Conservation (phyloP, 1,284 basidiomycete genomes). For the Cryptococcus maquisensis region DNA sequence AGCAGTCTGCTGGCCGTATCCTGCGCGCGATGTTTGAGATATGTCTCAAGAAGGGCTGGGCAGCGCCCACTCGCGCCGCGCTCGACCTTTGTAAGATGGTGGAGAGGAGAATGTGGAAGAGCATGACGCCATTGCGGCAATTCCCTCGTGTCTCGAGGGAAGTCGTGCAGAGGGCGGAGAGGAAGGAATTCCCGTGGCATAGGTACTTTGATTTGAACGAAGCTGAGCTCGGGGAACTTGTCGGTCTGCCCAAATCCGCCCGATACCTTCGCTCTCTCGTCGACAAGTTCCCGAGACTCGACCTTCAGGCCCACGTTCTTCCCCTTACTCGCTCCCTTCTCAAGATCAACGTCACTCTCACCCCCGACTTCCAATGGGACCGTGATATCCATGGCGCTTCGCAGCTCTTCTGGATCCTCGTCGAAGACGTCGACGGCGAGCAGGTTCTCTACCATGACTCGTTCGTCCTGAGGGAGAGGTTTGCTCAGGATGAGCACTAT, state of each 20-base stretch:
- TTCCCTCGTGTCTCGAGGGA: constrained; percentile 68
- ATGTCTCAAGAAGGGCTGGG: constrained; percentile 97
- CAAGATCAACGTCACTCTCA: constrained; percentile 82
- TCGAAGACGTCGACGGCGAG: constrained; percentile 97
- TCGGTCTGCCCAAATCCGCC: constrained; percentile 89
- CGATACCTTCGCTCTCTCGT: constrained; percentile 90
- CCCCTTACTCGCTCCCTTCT: constrained; percentile 86
- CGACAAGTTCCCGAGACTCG: constrained; percentile 92
- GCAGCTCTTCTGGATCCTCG: constrained; percentile 86
- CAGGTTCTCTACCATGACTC: constrained; percentile 90
- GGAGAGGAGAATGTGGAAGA: constrained; percentile 90
- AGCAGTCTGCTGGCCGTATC: constrained; percentile 88
- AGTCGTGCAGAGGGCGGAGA: constrained; percentile 86
- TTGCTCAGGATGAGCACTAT: constrained; percentile 88
- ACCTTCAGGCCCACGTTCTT: constrained; percentile 88
- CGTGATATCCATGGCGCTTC: constrained; percentile 84
- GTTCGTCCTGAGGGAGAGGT: constrained; percentile 85
- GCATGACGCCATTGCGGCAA: constrained; percentile 95
- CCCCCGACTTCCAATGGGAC: constrained; percentile 96
- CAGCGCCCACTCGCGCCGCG: constrained; percentile 82
- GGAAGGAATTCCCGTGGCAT: constrained; percentile 98
- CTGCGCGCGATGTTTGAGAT: constrained; percentile 97
- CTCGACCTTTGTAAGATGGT: constrained; percentile 98
- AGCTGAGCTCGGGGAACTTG: constrained; percentile 86
- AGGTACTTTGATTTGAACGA: constrained; percentile 88